Evolutionary conservation across 2,329 filamentous ascomycete species (phyloP), one percentile per base, ranked within the genome.

Genomic region (Fusarium sp.): DNA sequence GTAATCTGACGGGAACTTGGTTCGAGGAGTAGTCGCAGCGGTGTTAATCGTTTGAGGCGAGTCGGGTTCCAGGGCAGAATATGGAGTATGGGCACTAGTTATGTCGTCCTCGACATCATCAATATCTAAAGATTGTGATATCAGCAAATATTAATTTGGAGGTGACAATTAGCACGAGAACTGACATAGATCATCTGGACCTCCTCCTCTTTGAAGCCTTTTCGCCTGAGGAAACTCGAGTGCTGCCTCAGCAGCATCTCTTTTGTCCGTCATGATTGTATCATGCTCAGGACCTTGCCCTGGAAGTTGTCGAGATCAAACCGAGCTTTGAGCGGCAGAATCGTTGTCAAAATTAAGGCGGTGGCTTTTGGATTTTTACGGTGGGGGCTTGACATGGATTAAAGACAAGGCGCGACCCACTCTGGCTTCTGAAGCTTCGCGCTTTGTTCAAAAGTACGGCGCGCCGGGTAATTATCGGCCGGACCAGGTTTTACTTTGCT

Each of bases 1-100:
- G 60, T 89, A 84, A 75, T 88, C 92, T 41, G 89, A 92, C 5
- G 90, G 90, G 64, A 87, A 89, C 59, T 84, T 87, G 59, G 80
- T 78, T 14, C 81, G 79, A 6, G 86, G 84, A 5, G 79, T 79
- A 2, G 79, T 79, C 5, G 74, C 76, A 24, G 73, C 75, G 2
- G 75, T 76, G 9, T 74, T 73, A 5, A 51, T 32, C 13, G 78
- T 79, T 9, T 74, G 62, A 9, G 77, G 75, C 2, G 77, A 77
- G 7, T 75, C 77, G 37, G 62, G 69, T 15, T 78, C 75, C n/a
- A 68, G 68, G 17, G 59, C 67, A n/a, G 79, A 79, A 45, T 59
- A 73, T 10, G 78, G 79, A n/a, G 78, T 76, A 35, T 75, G 72
- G 11, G 71, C 68, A 13, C 74, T 74, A 20, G 73, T 74, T 39